These are phyloP conservation scores for Apium graveolens DNA, from an alignment of 129 eudicot genomes.

Conservation along the genomic window DNA sequence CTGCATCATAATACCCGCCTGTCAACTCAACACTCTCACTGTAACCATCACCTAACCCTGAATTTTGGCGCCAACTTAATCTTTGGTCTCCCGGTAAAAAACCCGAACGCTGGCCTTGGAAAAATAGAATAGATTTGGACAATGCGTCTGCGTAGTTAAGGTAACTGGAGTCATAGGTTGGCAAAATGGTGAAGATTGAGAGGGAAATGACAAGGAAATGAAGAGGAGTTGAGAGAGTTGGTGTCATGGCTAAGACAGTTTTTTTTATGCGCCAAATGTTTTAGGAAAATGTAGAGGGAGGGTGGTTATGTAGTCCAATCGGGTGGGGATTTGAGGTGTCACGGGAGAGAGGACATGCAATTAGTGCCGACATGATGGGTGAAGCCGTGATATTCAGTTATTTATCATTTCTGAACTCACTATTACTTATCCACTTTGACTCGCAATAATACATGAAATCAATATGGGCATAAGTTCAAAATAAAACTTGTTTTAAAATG, in stretches of 20 bases:
- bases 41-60: slow-evolving; percentile 79
- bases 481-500: no score
- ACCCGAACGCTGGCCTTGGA: slow-evolving; percentile 94
- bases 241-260: slow-evolving; percentile 12
- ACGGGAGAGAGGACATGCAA: slow-evolving; percentile 22
- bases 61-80: slow-evolving; percentile 60
- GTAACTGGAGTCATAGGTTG: slow-evolving; percentile 20
- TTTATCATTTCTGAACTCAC: slow-evolving; percentile 35
- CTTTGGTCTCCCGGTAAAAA: slow-evolving; percentile 68
- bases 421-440: no score
- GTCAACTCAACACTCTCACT: slow-evolving; percentile 45
- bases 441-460: no score
- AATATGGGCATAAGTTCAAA: no score
- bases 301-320: background rate
- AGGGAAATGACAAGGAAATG: slow-evolving; percentile 12
- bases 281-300: background rate
- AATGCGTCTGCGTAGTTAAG: slow-evolving; percentile 70
- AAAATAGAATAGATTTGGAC: slow-evolving; percentile 64
- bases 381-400: slow-evolving; percentile 25
- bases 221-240: background rate
- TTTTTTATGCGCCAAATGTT: background rate
- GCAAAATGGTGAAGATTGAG: slow-evolving; percentile 8
- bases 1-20: slow-evolving; percentile 98
- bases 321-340: slow-evolving; percentile 10
- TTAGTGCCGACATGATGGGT: slow-evolving; percentile 24